A percentile compares a stretch with the other conserved stretches of the same genome.
Conservation (phyloP, 371 early-diverging fungal genomes). For the Mucor racemosus region DNA sequence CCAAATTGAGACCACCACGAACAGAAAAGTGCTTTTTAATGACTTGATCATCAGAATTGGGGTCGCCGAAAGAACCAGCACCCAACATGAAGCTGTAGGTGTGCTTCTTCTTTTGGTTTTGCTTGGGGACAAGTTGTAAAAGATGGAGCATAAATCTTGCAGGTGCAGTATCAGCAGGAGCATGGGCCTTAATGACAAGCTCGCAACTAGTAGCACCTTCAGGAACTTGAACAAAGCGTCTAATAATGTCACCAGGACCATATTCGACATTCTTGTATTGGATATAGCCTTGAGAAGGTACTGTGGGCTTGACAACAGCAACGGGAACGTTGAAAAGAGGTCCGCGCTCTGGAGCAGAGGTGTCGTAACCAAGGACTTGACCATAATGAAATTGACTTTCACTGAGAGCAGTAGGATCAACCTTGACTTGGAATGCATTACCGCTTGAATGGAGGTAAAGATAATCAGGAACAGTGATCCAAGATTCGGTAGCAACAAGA, state of each 20-base stretch:
- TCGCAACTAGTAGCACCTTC: slow-evolving; percentile 76
- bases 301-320: slow-evolving; percentile 84
- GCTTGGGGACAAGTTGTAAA: slow-evolving; percentile 76
- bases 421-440: slow-evolving; percentile 72
- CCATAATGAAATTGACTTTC: slow-evolving; percentile 82
- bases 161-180: slow-evolving; percentile 51
- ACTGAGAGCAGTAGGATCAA: slow-evolving; percentile 81
- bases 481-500: slow-evolving; percentile 70
- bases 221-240: slow-evolving; percentile 85
- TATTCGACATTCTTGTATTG: slow-evolving; percentile 67
- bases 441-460: slow-evolving; percentile 73
- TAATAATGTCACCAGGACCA: slow-evolving; percentile 78
- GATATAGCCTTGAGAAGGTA: slow-evolving; percentile 52
- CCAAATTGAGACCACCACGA: slow-evolving; percentile 76
- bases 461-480: slow-evolving; percentile 85
- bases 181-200: slow-evolving; percentile 44
- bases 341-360: slow-evolving; percentile 72
- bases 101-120: slow-evolving; percentile 69
- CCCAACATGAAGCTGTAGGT: slow-evolving; percentile 63
- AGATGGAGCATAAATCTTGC: slow-evolving; percentile 68
- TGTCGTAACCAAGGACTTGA: slow-evolving; percentile 82
- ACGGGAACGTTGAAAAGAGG: slow-evolving; percentile 89
- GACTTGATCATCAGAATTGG: slow-evolving; percentile 65
- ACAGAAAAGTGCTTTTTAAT: slow-evolving; percentile 69
- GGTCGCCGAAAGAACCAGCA: slow-evolving; percentile 65